These are phyloP conservation scores for Tetrapyrgos nigripes DNA, from an alignment of 1,284 basidiomycete species.

Conservation along the genomic window DNA sequence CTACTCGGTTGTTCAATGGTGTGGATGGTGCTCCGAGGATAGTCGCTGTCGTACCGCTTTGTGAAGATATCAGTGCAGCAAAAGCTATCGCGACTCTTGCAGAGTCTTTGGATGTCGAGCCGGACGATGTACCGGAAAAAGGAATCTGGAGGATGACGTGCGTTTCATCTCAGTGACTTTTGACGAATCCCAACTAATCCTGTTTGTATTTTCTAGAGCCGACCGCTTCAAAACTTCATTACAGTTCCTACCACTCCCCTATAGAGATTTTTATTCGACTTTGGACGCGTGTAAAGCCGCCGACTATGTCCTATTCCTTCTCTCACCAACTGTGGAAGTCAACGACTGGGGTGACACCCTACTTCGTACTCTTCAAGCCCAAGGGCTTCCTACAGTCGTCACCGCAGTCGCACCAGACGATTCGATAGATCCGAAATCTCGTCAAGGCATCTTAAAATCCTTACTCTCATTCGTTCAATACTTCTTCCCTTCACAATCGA, in stretches of 20 bases:
- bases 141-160: constrained; percentile 76
- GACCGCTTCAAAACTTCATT: constrained; percentile 90
- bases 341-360: constrained; percentile 89
- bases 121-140: constrained; percentile 54
- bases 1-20: constrained; percentile 78
- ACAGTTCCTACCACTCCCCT: constrained; percentile 83
- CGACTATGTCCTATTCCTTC: constrained; percentile 89
- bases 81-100: constrained; percentile 67
- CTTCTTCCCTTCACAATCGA: constrained; percentile 87
- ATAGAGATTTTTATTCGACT: constrained; percentile 76
- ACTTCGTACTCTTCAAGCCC: constrained; percentile 85
- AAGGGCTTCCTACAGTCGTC: constrained; percentile 81
- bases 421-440: constrained; percentile 62
- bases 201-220: constrained; percentile 52
- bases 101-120: constrained; percentile 64
- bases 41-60: constrained; percentile 81
- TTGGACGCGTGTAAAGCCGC: constrained; percentile 90
- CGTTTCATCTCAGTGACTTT: constrained; percentile 33
- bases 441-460: constrained; percentile 78
- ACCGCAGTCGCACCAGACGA: constrained; percentile 57
- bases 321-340: constrained; percentile 87
- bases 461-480: constrained; percentile 93
- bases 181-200: neutral
- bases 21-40: constrained; percentile 82
- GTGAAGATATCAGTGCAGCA: constrained; percentile 65